A percentile compares a stretch with the other conserved stretches of the same genome.
phyloP scores from a whole-genome alignment of 305 asterid genomes.

The Stenogyne calaminthoides region DNA sequence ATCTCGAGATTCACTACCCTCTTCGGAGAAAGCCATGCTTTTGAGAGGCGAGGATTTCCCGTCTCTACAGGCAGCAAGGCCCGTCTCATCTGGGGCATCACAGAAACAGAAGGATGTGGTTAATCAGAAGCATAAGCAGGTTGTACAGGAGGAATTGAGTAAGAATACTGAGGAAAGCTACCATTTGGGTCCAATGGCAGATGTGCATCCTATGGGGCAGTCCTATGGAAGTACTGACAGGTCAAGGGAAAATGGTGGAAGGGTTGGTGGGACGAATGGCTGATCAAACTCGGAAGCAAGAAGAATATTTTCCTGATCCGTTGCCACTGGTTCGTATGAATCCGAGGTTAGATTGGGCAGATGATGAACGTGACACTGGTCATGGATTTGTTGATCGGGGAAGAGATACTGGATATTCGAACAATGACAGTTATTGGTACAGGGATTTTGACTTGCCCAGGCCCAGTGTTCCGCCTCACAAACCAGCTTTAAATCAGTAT shows the following conservation, averaged over 20 bases:
- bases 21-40: conserved; percentile 66
- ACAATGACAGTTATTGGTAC: conserved; percentile 78
- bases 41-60: conserved; percentile 99
- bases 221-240: conserved; percentile 42
- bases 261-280: conserved; percentile 38
- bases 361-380: conserved; percentile 98
- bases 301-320: conserved; percentile 63
- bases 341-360: conserved; percentile 98
- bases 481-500: conserved; percentile 53
- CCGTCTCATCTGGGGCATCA: conserved; percentile 65
- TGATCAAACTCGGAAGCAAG: conserved; percentile 50
- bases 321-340: conserved; percentile 77
- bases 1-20: conserved; percentile 43
- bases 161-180: conserved; percentile 49
- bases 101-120: conserved; percentile 69
- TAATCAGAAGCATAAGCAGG: conserved; percentile 67
- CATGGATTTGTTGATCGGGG: conserved; percentile 69
- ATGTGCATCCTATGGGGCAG: conserved; percentile 50
- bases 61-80: conserved; percentile 82
- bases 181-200: conserved; percentile 51
- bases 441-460: conserved; percentile 86
- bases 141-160: conserved; percentile 45
- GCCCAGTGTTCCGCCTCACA: conserved; percentile 64
- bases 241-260: conserved; percentile 46
- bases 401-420: conserved; percentile 62